Evolutionary conservation across 306 rosid species (phyloP).

Genomic region (Alnus glutinosa): DNA sequence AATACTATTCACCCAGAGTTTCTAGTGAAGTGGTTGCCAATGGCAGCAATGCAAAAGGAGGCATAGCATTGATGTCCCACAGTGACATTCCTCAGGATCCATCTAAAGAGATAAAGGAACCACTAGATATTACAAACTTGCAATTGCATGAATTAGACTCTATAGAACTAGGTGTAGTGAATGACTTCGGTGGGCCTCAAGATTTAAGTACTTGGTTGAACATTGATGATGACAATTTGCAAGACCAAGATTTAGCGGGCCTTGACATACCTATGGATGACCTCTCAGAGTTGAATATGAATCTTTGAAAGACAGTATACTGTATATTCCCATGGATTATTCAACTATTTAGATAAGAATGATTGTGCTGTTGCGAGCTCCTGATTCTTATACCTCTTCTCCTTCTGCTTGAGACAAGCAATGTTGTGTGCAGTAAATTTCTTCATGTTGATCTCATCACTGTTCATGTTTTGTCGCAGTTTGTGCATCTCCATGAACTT

Average conservation of each 20-base stretch:
- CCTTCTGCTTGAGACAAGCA: no score
- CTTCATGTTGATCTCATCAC: no score
- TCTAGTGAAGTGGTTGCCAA: conserved; percentile 37
- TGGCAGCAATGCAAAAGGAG: conserved; percentile 34
- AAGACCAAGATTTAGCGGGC: conserved; percentile 60
- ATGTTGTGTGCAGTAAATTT: no score
- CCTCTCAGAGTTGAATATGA: conserved; percentile 61
- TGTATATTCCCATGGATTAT: conserved; percentile 42
- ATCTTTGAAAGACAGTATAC: conserved; percentile 51
- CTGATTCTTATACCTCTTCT: no score
- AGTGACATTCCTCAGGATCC: conserved; percentile 29
- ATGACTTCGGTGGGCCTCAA: conserved; percentile 56
- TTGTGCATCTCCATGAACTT: no score
- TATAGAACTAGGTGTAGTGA: conserved; percentile 57
- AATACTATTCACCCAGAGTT: conserved; percentile 38
- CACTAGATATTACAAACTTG: conserved; percentile 45
- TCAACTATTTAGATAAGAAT: conserved; percentile 35
- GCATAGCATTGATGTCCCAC: conserved; percentile 34
- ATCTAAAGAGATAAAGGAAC: conserved; percentile 42
- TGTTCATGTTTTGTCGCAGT: no score
- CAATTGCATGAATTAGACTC: conserved; percentile 59
- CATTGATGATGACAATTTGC: conserved; percentile 64
- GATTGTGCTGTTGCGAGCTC: conserved; percentile 34
- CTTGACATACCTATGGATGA: conserved; percentile 92
- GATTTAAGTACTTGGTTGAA: conserved; percentile 73